Base-by-base conservation (phyloP, 1,284 basidiomycete species). In the Peniophora sp. region DNA sequence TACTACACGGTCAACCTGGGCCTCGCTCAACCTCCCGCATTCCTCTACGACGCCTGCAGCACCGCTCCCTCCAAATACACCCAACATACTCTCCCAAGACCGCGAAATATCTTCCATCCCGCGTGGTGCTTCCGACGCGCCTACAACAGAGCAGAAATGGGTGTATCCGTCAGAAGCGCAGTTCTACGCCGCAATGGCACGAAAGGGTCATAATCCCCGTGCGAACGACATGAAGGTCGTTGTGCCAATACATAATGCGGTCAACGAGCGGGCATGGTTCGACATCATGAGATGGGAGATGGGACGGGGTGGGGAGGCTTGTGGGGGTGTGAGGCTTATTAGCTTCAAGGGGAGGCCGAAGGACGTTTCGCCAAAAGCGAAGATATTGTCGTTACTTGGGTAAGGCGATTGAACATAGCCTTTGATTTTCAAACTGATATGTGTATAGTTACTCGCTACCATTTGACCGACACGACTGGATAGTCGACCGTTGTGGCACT, bases 161-260 rank as follows among this genome's bases (percentile, higher is more conserved):
- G 90, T 97, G 27, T 99, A 99, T 68, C 96, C 96, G n/a, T 98
- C 96, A 11, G 91, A 97, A 61, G 82, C 88, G 15, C 96, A 98
- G 69, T 99, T 99, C 76, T 99, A 90, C 69, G 77, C 88, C 20
- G 97, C 97, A 8, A 94, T 99, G 85, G 79, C 85, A 54, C 83
- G 96, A 52, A 99, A 99, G 71, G 83, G 97, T 62, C 89, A 96
- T 65, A 81, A 87, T 53, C 88, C 88, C 3, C 77, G 84, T 17
- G 80, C 85, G 15, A 64, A 75, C 18, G 96, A 98, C 69, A 98
- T 99, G 95, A 82, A 81, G 61, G 89, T 92, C 20, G 87, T 99
- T 59, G 94, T 99, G 6, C 96, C 96, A 6, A 99, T 99, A 52
- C 96, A 99, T 69, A 99, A 99, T 63, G 96, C 96, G 27, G 97